Evolutionary conservation across 306 rosid genomes (phyloP), one percentile per base, ranked within the genome.

Genomic region (Pyrus betulifolia): DNA sequence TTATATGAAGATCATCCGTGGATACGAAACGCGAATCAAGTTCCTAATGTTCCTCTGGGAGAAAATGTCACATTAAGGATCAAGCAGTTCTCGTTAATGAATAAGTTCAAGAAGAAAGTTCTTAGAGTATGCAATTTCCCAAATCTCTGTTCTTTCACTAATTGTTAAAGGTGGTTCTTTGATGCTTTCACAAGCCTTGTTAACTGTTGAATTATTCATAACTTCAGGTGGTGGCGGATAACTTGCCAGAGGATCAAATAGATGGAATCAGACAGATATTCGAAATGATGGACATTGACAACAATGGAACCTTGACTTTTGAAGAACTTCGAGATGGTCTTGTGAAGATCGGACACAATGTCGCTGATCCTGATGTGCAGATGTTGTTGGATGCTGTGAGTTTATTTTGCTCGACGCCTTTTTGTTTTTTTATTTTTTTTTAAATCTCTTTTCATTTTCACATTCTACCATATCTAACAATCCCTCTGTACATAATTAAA

Each of bases 41-140:
- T 80, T 75, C 81, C 85, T 30, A 76, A 86, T 82, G 57, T 92
- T 74, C 84, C 86, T 31, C 89, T 95, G 31, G 97, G 96, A 72
- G 96, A 87, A 85, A 88, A 92, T 76, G 98, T 95, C 62, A 86
- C 89, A 77, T 62, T 82, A 83, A 88, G 94, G 86, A 95, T 95
- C 84, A 95, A 90, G 79, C 97, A 92, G 73, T 95, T 95, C 89
- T 84, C 93, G 54, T 42, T 95, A 88, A 92, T 95, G 96, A 95
- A 90, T 70, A 92, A 88, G 81, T 92, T 95, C 84, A 95, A 95
- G 89, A 92, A 88, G 88, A 95, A 87, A 66, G 98, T 89, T 76
- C 98, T 92, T 28, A 88, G 95, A 85, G 98, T 90, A 90, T 82
- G 93, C 21, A 49, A 49, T 6, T 85, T 82, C 64, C 19, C 30